A percentile compares a stretch with the other conserved stretches of the same genome.
phyloP scores from a whole-genome alignment of 1,139 yeast genomes.

The Debaryomyces fabryi region DNA sequence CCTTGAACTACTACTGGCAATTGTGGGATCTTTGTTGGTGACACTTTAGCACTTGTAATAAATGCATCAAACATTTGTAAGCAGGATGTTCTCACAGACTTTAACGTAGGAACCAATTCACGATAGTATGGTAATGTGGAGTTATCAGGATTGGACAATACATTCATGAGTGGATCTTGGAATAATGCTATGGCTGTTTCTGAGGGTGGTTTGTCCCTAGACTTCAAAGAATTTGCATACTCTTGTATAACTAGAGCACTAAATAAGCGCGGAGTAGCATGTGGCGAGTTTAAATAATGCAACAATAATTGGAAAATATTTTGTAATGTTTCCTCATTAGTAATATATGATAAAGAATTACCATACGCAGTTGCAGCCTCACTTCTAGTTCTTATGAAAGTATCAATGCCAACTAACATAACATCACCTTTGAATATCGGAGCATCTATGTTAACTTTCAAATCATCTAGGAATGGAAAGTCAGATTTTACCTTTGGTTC shows the following conservation, averaged over 20 bases:
- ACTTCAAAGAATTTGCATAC: conserved; percentile 51
- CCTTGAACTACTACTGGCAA: conserved; percentile 92
- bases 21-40: conserved; percentile 78
- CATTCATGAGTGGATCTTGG: conserved; percentile 31
- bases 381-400: conserved; percentile 73
- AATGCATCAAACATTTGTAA: conserved; percentile 79
- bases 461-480: conserved; percentile 55
- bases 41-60: conserved; percentile 71
- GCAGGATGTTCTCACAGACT: conserved; percentile 85
- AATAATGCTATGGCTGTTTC: conserved; percentile 25
- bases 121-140: conserved; percentile 60
- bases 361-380: conserved; percentile 82
- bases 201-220: conserved; percentile 19
- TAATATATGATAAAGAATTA: conserved; percentile 58
- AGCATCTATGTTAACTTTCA: conserved; percentile 82
- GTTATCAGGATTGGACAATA: conserved; percentile 45
- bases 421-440: conserved; percentile 94
- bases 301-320: conserved; percentile 44
- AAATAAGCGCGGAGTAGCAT: conserved; percentile 80
- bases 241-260: conserved; percentile 74
- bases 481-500: conserved; percentile 38
- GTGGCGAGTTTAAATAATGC: conserved; percentile 55
- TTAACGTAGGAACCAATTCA: conserved; percentile 84
- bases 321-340: conserved; percentile 38
- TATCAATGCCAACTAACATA: conserved; percentile 76